Evolutionary conservation across 352 stramenopile genomes (phyloP).

Genomic region (Globisporangium megalacanthum): DNA sequence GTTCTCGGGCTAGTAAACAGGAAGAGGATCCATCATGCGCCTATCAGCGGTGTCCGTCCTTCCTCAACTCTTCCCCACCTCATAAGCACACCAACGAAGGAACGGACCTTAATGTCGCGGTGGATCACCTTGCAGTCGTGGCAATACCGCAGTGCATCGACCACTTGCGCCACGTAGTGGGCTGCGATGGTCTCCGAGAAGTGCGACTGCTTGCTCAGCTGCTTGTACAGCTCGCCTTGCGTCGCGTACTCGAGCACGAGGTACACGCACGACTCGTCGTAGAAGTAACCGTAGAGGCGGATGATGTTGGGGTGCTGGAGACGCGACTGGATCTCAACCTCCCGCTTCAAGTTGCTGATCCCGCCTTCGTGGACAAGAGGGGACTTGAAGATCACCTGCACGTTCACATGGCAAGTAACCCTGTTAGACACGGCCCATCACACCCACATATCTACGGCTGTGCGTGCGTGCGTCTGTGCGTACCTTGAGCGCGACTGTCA

Average conservation of each 20-base stretch:
- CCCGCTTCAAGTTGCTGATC: constrained; percentile 62
- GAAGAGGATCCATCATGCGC: constrained; percentile 3
- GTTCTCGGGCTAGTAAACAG: constrained; percentile 64
- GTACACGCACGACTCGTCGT: constrained; percentile 79
- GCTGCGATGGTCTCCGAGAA: constrained; percentile 51
- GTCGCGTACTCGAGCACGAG: constrained; percentile 81
- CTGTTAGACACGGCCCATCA: neutral
- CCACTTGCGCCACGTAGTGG: constrained; percentile 73
- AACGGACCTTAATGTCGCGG: constrained; percentile 79
- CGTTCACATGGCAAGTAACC: neutral
- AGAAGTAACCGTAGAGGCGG: constrained; percentile 79
- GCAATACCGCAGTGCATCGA: constrained; percentile 69
- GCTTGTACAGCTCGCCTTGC: constrained; percentile 79
- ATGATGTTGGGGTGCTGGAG: constrained; percentile 75
- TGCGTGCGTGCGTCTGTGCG: neutral
- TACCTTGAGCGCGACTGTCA: constrained; percentile 80
- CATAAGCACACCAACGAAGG: neutral
- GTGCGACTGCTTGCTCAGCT: constrained; percentile 45
- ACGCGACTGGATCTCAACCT: constrained; percentile 81
- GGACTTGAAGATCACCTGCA: constrained; percentile 65
- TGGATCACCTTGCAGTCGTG: constrained; percentile 82
- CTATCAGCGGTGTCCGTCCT: neutral
- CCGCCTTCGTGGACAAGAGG: constrained; percentile 49
- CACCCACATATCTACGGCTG: neutral
- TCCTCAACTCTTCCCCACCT: neutral